phyloP scores from a whole-genome alignment of 169 alveolate species.

The Plasmodium relictum region DNA sequence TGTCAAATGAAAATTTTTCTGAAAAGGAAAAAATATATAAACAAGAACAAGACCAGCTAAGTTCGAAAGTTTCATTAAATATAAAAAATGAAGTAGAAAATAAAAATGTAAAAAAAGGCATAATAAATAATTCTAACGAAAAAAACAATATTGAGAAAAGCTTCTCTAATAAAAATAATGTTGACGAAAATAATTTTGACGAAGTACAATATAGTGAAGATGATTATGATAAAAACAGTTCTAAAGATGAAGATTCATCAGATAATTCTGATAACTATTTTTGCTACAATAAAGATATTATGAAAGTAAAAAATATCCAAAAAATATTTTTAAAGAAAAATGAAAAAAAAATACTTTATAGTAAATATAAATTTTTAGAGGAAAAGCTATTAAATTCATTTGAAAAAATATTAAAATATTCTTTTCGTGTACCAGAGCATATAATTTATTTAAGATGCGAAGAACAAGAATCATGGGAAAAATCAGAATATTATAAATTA shows the following conservation, averaged over 20 bases:
- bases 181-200: neutral
- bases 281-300: constrained; percentile 2
- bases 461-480: neutral
- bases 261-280: neutral
- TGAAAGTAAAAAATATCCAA: neutral
- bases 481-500: neutral
- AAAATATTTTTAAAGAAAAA: constrained; percentile 24
- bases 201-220: neutral
- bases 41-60: neutral
- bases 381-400: constrained; percentile 21
- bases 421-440: constrained; percentile 62
- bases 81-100: neutral
- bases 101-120: neutral
- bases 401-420: constrained; percentile 52
- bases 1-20: neutral
- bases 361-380: constrained; percentile 36
- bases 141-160: neutral
- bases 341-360: constrained; percentile 29
- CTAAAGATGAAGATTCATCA: neutral
- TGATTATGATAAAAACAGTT: neutral
- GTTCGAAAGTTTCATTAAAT: neutral
- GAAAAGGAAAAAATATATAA: neutral
- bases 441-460: constrained; percentile 22
- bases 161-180: neutral
- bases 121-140: neutral